phyloP scores from a whole-genome alignment of 1,284 basidiomycete genomes.

The Papiliotrema laurentii region DNA sequence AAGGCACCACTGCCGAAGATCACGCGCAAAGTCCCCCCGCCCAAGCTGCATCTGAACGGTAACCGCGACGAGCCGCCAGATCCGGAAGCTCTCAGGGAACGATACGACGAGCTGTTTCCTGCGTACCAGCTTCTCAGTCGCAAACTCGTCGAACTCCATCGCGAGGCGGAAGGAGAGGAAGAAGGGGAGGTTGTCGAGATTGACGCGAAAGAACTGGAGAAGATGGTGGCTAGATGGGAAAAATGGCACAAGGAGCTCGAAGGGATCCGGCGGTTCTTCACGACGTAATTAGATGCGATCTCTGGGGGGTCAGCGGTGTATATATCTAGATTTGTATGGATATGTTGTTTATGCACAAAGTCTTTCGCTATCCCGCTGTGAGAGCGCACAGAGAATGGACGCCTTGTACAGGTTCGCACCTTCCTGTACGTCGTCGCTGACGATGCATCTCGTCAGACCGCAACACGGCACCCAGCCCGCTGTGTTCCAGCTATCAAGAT shows the following conservation, averaged over 20 bases:
- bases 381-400: too few species aligned
- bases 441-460: too few species aligned
- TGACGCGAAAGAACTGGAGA: constrained; percentile 18
- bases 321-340: too few species aligned
- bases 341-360: too few species aligned
- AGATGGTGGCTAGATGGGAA: constrained; percentile 33
- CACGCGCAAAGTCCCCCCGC: neutral
- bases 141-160: constrained; percentile 22
- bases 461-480: too few species aligned
- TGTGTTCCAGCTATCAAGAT: too few species aligned
- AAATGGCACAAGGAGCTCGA: constrained; percentile 39
- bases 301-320: too few species aligned
- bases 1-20: neutral
- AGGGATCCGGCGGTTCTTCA: constrained; percentile 36
- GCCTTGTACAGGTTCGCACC: too few species aligned
- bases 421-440: too few species aligned
- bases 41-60: constrained; percentile 8
- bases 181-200: constrained; percentile 11
- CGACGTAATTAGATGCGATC: too few species aligned
- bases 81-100: constrained; percentile 25
- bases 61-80: constrained; percentile 7
- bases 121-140: constrained; percentile 30
- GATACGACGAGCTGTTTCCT: constrained; percentile 40
- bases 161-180: constrained; percentile 19
- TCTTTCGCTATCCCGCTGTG: too few species aligned